Evolutionary conservation across 2,329 filamentous ascomycete species (phyloP).

Genomic region (Monilinia fructicola): DNA sequence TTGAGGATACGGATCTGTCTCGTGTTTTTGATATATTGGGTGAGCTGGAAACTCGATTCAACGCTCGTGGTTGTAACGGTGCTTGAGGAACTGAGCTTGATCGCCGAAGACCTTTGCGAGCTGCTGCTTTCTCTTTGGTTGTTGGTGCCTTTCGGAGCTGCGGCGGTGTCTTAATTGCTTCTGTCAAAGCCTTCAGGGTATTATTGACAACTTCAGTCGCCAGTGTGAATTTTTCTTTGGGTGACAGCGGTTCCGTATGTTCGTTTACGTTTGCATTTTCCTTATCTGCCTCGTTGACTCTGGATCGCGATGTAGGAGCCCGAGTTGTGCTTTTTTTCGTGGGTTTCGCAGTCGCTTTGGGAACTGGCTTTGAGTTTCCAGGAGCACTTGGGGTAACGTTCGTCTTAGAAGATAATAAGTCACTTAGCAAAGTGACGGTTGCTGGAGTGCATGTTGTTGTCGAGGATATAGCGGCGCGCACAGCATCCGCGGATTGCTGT

Average conservation of each 20-base stretch:
- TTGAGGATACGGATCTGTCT: slow-evolving; percentile 43
- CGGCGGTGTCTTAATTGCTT: slow-evolving; percentile 56
- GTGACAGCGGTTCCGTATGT: slow-evolving; percentile 46
- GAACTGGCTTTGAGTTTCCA: slow-evolving; percentile 15
- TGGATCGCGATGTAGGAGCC: slow-evolving; percentile 31
- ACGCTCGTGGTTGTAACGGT: slow-evolving; percentile 59
- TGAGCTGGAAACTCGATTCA: slow-evolving; percentile 61
- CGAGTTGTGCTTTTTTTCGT: slow-evolving; percentile 18
- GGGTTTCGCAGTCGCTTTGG: slow-evolving; percentile 25
- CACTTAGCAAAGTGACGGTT: slow-evolving; percentile 48
- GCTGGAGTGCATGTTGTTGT: slow-evolving; percentile 50
- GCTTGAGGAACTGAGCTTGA: slow-evolving; percentile 59
- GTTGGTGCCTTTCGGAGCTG: slow-evolving; percentile 30
- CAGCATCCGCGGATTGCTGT: slow-evolving; percentile 46
- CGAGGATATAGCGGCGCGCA: slow-evolving; percentile 49
- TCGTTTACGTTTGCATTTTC: slow-evolving; percentile 37
- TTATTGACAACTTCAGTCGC: slow-evolving; percentile 73
- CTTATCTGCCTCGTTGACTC: slow-evolving; percentile 30
- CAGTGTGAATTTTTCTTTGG: slow-evolving; percentile 63
- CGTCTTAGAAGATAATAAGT: slow-evolving; percentile 46
- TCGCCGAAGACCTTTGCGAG: slow-evolving; percentile 49
- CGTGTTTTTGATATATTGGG: slow-evolving; percentile 52
- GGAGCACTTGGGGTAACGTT: slow-evolving; percentile 29
- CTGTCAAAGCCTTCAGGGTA: slow-evolving; percentile 66
- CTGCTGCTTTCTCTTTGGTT: slow-evolving; percentile 44